Conservation (phyloP, 2,329 filamentous ascomycete species). For the Eurotiales sp. region DNA sequence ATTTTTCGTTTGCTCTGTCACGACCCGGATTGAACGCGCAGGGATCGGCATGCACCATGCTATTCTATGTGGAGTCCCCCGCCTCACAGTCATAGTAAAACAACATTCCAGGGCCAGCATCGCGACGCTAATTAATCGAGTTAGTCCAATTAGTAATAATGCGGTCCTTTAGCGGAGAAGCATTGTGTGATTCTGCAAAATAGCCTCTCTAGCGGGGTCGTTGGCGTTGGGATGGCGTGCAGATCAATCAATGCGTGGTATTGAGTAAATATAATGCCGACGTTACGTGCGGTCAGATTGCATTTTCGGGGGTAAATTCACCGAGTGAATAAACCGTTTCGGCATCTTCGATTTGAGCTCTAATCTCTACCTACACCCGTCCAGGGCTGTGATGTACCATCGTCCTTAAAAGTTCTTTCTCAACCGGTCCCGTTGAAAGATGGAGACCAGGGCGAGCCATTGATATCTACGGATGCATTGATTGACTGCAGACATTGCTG, state of each 20-base stretch:
- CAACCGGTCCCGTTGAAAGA: too few relatives aligned
- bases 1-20: too few relatives aligned
- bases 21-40: not conserved
- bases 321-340: too few relatives aligned
- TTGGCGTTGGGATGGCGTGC: not conserved
- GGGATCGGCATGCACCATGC: slow-evolving; percentile 4
- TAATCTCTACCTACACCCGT: too few relatives aligned
- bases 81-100: not conserved
- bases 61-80: slow-evolving; percentile 6
- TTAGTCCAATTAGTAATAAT: not conserved
- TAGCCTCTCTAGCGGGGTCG: not conserved
- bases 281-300: not conserved
- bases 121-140: not conserved
- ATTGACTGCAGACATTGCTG: too few relatives aligned
- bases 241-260: too few relatives aligned
- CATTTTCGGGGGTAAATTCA: not conserved
- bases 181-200: not conserved
- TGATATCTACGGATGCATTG: too few relatives aligned
- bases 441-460: too few relatives aligned
- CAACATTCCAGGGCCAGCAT: slow-evolving; percentile 7
- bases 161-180: not conserved
- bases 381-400: too few relatives aligned
- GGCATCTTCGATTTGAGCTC: too few relatives aligned
- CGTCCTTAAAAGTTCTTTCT: too few relatives aligned
- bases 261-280: too few relatives aligned